These are phyloP conservation scores for Jaltomata sinuosa DNA, from an alignment of 257 asterid genomes.

Conservation along the genomic window DNA sequence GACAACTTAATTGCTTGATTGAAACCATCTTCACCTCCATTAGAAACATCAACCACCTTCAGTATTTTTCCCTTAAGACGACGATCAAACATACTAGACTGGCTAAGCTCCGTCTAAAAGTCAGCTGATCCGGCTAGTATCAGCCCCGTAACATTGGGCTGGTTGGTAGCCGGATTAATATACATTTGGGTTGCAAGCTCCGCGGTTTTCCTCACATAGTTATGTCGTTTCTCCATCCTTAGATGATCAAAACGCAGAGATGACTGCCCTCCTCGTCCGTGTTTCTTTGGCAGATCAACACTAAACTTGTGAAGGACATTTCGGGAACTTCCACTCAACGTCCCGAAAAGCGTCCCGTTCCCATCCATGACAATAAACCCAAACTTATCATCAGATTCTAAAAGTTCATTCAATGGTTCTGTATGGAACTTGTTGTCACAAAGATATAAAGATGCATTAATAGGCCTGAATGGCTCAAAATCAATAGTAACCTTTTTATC, in stretches of 20 bases:
- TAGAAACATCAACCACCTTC: slow-evolving; percentile 27
- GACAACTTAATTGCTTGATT: slow-evolving; percentile 29
- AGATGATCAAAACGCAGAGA: slow-evolving; percentile 28
- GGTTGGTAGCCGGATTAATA: slow-evolving; percentile 24
- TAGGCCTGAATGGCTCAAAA: slow-evolving; percentile 29
- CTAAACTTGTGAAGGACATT: slow-evolving; percentile 27
- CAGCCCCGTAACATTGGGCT: slow-evolving; percentile 25
- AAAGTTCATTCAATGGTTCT: slow-evolving; percentile 21
- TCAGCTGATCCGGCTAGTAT: slow-evolving; percentile 37
- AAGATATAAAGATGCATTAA: slow-evolving; percentile 22
- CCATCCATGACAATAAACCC: slow-evolving; percentile 35
- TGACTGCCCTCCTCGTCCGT: slow-evolving; percentile 36
- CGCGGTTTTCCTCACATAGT: slow-evolving; percentile 27
- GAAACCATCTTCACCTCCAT: slow-evolving; percentile 32
- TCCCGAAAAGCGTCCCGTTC: slow-evolving; percentile 29
- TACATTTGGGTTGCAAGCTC: slow-evolving; percentile 28
- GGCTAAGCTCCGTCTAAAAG: slow-evolving; percentile 33
- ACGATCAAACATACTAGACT: slow-evolving; percentile 20
- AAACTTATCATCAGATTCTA: slow-evolving; percentile 25
- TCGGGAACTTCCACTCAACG: slow-evolving; percentile 28
- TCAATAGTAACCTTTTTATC: slow-evolving; percentile 32
- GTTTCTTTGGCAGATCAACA: slow-evolving; percentile 34
- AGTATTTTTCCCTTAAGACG: slow-evolving; percentile 26
- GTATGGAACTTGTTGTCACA: slow-evolving; percentile 28
- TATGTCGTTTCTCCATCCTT: slow-evolving; percentile 34